A percentile compares a stretch with the other conserved stretches of the same genome.
These are phyloP conservation scores for Vishniacozyma victoriae DNA, from an alignment of 768 basidiomycete genomes.

Conservation along the genomic window DNA sequence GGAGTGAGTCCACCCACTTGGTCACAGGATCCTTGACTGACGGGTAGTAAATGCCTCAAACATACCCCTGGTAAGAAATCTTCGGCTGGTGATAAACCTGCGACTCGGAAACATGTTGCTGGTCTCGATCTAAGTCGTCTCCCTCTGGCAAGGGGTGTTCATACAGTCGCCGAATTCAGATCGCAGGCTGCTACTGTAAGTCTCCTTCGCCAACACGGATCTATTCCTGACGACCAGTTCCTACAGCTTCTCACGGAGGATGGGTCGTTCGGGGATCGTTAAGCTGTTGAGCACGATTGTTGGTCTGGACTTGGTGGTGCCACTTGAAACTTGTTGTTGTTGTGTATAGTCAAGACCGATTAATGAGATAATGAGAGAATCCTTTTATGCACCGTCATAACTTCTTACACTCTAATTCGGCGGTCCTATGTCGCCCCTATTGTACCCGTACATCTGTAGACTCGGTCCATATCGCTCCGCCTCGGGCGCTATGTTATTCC, in stretches of 20 bases:
- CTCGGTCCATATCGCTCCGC: too few relatives aligned
- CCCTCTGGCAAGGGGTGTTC: slow-evolving; percentile 53
- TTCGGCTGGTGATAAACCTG: slow-evolving; percentile 76
- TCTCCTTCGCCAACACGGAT: slow-evolving; percentile 5
- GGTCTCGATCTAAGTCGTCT: slow-evolving; percentile 69
- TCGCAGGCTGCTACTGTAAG: slow-evolving; percentile 63
- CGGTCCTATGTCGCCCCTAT: too few relatives aligned
- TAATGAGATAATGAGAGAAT: too few relatives aligned
- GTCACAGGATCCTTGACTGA: background rate
- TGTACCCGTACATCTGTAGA: too few relatives aligned
- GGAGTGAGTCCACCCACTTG: slow-evolving; percentile 59
- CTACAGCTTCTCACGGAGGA: slow-evolving; percentile 18
- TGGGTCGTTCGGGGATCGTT: too few relatives aligned
- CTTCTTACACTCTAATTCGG: too few relatives aligned
- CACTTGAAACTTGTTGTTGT: too few relatives aligned
- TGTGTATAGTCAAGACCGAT: too few relatives aligned
- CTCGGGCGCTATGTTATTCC: too few relatives aligned
- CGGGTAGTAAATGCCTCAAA: slow-evolving; percentile 77
- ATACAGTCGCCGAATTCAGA: slow-evolving; percentile 59
- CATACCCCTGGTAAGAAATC: slow-evolving; percentile 85
- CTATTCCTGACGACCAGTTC: slow-evolving; percentile 8
- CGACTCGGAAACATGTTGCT: slow-evolving; percentile 57
- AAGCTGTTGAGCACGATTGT: too few relatives aligned
- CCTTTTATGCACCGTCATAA: too few relatives aligned
- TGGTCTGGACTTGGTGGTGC: too few relatives aligned